These are phyloP conservation scores for Beverwykella pulmonaria DNA, from an alignment of 495 filamentous ascomycete species.

Conservation along the genomic window DNA sequence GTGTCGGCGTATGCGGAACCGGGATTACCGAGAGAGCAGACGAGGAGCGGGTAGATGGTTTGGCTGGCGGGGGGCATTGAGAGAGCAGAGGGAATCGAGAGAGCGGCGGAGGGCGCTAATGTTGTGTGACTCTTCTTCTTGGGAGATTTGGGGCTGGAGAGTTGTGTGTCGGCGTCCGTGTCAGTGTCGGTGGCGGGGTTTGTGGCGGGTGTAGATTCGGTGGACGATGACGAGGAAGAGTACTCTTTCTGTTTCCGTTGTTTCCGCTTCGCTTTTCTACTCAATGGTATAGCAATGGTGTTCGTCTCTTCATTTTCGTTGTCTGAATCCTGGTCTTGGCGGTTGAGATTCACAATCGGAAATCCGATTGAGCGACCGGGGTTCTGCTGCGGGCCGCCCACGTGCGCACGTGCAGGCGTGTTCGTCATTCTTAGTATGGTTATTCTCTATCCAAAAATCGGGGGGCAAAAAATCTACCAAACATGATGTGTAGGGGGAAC, in stretches of 20 bases:
- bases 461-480: background rate
- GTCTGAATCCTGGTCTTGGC: slow-evolving; percentile 4
- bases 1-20: slow-evolving; percentile 63
- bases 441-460: background rate
- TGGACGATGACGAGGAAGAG: background rate
- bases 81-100: slow-evolving; percentile 5
- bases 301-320: slow-evolving; percentile 5
- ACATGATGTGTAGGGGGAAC: background rate
- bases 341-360: background rate
- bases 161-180: background rate
- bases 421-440: slow-evolving; percentile 9
- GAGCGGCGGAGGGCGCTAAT: background rate
- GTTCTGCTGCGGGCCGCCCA: slow-evolving; percentile 11
- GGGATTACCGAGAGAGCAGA: slow-evolving; percentile 76
- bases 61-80: slow-evolving; percentile 11
- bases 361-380: background rate
- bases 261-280: slow-evolving; percentile 24
- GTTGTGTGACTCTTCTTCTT: background rate
- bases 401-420: slow-evolving; percentile 34
- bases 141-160: slow-evolving; percentile 1
- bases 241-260: slow-evolving; percentile 18
- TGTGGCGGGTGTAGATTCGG: background rate
- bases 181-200: background rate
- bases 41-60: slow-evolving; percentile 52
- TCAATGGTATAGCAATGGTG: background rate